phyloP scores from a whole-genome alignment of 2,329 filamentous ascomycete genomes.

The Fusarium multiceps region DNA sequence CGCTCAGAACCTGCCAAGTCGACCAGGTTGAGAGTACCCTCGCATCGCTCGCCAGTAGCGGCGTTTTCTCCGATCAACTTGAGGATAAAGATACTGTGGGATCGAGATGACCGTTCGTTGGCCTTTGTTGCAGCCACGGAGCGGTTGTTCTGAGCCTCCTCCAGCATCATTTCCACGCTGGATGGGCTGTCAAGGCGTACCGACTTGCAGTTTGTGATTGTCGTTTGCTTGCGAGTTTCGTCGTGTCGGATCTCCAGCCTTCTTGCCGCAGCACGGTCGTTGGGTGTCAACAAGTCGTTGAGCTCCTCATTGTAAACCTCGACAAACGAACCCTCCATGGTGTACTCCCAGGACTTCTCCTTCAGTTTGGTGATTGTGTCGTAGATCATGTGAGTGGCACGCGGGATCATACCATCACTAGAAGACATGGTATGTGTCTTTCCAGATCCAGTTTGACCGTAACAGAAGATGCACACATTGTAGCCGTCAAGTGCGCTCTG shows the following conservation, averaged over 20 bases:
- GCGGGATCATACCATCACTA: constrained; percentile 91
- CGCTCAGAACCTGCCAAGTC: constrained; percentile 95
- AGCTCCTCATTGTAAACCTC: constrained; percentile 99
- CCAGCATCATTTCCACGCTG: constrained; percentile 82
- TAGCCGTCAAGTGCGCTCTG: constrained; percentile 97
- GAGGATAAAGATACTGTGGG: constrained; percentile 95
- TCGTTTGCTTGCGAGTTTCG: constrained; percentile 81
- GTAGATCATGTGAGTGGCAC: constrained; percentile 93
- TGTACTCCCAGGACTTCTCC: constrained; percentile 94
- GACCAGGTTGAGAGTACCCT: constrained; percentile 94
- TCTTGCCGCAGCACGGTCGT: constrained; percentile 71
- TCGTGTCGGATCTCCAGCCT: constrained; percentile 94
- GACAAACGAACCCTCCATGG: constrained; percentile 93
- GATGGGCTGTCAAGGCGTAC: constrained; percentile 82
- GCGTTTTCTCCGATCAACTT: constrained; percentile 78
- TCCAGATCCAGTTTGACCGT: constrained; percentile 95
- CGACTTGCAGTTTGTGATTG: constrained; percentile 81
- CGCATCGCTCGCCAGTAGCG: constrained; percentile 83
- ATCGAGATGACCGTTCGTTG: constrained; percentile 93
- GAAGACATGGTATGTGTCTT: constrained; percentile 98
- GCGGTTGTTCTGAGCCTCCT: constrained; percentile 84
- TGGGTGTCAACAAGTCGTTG: constrained; percentile 79
- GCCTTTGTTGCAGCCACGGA: constrained; percentile 97
- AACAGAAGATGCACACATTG: constrained; percentile 99
- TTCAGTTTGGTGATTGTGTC: constrained; percentile 83